Evolutionary conservation across 2,329 filamentous ascomycete species (phyloP).

Genomic region (Xylaria polymorpha): DNA sequence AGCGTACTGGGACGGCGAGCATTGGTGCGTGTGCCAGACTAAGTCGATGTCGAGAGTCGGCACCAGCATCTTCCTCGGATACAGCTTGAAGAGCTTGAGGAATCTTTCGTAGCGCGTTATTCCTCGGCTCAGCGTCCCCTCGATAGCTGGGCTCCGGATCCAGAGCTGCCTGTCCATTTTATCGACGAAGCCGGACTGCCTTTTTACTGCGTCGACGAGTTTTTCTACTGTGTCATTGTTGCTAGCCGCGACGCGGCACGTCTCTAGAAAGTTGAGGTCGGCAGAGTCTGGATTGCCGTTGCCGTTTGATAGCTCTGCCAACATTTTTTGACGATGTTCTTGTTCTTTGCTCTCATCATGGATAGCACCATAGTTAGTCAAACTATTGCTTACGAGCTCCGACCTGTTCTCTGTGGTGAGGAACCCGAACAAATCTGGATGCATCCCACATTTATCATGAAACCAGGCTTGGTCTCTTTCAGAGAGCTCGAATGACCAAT

Average conservation of each 20-base stretch:
- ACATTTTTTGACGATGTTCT: neutral
- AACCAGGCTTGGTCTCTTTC: conserved; percentile 10
- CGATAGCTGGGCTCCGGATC: conserved; percentile 19
- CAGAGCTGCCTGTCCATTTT: conserved; percentile 24
- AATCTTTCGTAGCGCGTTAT: conserved; percentile 22
- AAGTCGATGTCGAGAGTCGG: conserved; percentile 28
- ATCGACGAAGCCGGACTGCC: conserved; percentile 24
- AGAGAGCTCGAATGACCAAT: conserved; percentile 17
- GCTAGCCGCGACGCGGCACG: conserved; percentile 12
- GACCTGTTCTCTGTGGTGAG: conserved; percentile 1
- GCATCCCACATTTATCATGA: conserved; percentile 6
- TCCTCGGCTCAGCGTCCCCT: neutral
- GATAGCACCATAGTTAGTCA: neutral
- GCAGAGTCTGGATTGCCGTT: neutral
- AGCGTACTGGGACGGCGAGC: conserved; percentile 13
- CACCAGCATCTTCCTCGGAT: conserved; percentile 15
- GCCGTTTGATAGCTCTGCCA: neutral
- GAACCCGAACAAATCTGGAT: conserved; percentile 13
- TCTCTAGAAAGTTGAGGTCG: conserved; percentile 9
- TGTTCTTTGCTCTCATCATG: neutral
- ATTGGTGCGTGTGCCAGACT: conserved; percentile 28
- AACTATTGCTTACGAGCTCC: neutral
- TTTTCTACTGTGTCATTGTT: conserved; percentile 2
- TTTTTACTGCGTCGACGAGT: conserved; percentile 21
- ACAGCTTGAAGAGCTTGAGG: conserved; percentile 22